Base-by-base conservation (phyloP, 1,139 yeast genomes). In the Martiniozyma asiatica region DNA sequence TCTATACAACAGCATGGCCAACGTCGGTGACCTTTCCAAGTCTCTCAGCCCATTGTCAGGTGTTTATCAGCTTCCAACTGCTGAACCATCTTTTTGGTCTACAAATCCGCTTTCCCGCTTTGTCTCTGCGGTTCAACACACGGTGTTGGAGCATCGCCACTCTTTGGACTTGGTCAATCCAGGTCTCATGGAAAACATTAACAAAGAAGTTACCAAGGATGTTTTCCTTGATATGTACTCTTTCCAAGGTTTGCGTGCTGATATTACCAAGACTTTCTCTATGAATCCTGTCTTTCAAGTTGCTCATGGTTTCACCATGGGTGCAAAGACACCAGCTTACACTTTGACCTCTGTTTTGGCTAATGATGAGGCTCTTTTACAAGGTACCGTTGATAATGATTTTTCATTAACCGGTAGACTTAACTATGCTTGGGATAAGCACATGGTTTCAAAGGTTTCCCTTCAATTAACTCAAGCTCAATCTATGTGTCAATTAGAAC, bases 171-270 rank as follows among this genome's bases (percentile, higher is more conserved):
- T 89, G 52, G 62, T 72, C 46, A 84, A 85, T 61, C 98, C 98
- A 33, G 98, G 97, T 44, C 79, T 95, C 41, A 73, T 84, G 55
- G 98, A 89, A 63, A 84, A 85, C 63, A 65, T 89, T 56, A 79
- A 74, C 65, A 84, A 84, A 61, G 98, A 89, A 60, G 95, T 85
- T 35, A 63, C 87, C 42, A 77, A 89, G 59, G 97, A 87, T 55
- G 96, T 87, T 23, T 84, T 89, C 55, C 69, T 85, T 51, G 74
- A 69, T 54, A 94, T 85, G 55, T 81, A 82, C 63, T 77, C 78
- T 59, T 89, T 89, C 70, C 80, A 94, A 28, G 99, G 99, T 38
- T 70, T 92, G 51, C 79, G 95, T 57, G 98, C 98, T 36, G 98
- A 89, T 56, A 71, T 89, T 50, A 82, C 84, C 63, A 89, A 89